phyloP scores from a whole-genome alignment of 2,329 filamentous ascomycete genomes.

The Sporothrix pseudoabietina region DNA sequence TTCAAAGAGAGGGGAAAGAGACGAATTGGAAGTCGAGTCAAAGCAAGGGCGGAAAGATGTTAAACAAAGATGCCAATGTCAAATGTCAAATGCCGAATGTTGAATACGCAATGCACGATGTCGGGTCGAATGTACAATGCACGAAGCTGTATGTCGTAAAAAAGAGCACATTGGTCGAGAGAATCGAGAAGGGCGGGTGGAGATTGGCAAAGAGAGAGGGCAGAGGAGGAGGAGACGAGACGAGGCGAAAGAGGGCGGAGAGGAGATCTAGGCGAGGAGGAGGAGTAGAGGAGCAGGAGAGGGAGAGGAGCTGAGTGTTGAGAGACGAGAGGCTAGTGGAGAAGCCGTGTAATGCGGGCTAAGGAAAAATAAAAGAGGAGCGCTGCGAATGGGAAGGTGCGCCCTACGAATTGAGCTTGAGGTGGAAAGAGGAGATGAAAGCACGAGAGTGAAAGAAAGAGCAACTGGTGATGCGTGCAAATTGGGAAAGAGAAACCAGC shows the following conservation, averaged over 20 bases:
- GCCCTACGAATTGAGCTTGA: slow-evolving; percentile 22
- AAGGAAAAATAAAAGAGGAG: slow-evolving; percentile 13
- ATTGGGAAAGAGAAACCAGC: background rate
- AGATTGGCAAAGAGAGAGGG: background rate
- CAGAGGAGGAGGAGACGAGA: background rate
- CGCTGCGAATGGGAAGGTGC: background rate
- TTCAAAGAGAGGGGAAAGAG: background rate
- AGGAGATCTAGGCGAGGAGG: background rate
- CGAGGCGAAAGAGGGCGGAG: slow-evolving; percentile 5
- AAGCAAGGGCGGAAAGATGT: background rate
- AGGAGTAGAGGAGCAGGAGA: background rate
- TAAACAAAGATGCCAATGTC: background rate
- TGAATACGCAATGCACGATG: background rate
- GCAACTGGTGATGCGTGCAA: background rate
- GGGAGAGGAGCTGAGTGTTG: slow-evolving; percentile 22
- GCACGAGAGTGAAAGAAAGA: background rate
- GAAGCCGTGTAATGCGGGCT: slow-evolving; percentile 17
- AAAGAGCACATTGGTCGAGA: background rate
- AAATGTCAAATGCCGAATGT: background rate
- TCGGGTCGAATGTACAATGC: background rate
- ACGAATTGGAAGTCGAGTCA: background rate
- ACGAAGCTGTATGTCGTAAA: background rate
- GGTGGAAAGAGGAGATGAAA: background rate
- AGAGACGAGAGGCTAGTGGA: slow-evolving; percentile 11
- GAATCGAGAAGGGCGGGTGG: background rate